Evolutionary conservation across 2,329 filamentous ascomycete species (phyloP).

Genomic region (Dendrostoma leiphaemia): DNA sequence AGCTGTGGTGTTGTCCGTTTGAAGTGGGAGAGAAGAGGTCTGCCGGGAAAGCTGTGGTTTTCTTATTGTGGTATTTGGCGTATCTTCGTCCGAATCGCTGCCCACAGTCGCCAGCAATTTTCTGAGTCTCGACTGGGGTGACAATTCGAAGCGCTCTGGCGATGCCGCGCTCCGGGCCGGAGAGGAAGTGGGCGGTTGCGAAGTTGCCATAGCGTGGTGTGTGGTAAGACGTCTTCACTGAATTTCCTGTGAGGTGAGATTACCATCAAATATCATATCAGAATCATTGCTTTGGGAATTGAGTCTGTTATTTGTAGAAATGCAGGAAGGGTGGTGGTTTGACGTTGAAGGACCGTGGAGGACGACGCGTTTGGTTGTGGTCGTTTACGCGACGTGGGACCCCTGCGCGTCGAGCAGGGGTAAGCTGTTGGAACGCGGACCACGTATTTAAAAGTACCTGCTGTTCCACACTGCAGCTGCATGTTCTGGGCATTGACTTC

Average conservation of each 20-base stretch:
- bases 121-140: constrained; percentile 54
- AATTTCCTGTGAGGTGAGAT: neutral
- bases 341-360: neutral
- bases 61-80: constrained; percentile 12
- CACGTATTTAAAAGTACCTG: too few species aligned
- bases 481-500: neutral
- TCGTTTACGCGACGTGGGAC: constrained; percentile 4
- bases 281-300: constrained; percentile 4
- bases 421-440: neutral
- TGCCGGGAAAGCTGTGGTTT: constrained; percentile 12
- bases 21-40: neutral
- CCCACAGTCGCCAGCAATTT: constrained; percentile 52
- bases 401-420: neutral
- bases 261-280: neutral
- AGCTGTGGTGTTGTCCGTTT: constrained; percentile 6
- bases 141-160: constrained; percentile 43
- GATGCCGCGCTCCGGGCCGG: constrained; percentile 38
- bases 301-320: neutral
- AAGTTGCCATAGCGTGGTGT: constrained; percentile 44
- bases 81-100: constrained; percentile 47
- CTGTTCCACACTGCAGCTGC: neutral
- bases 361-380: neutral
- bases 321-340: neutral
- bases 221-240: neutral
- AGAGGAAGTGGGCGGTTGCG: constrained; percentile 45